phyloP scores from a whole-genome alignment of 305 asterid genomes.

The Fraxinus angustifolia region DNA sequence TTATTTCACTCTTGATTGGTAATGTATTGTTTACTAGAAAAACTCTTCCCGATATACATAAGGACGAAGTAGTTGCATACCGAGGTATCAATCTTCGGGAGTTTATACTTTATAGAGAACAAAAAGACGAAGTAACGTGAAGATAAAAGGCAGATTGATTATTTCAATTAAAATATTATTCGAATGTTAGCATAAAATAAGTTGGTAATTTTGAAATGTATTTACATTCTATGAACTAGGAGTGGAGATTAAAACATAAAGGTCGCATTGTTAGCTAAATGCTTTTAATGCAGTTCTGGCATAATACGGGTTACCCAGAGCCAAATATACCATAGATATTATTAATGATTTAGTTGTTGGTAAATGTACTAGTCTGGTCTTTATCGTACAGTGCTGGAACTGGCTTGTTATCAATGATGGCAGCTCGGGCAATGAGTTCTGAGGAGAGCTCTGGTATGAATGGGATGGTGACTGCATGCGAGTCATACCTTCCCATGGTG shows the following conservation, averaged over 20 bases:
- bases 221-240: not conserved
- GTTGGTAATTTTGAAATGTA: not conserved
- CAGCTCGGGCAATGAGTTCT: constrained; percentile 75
- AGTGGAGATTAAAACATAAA: not conserved
- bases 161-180: not conserved
- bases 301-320: not conserved
- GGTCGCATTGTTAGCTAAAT: not conserved
- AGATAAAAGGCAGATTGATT: not conserved
- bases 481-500: constrained; percentile 97
- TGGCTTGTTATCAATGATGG: constrained; percentile 91
- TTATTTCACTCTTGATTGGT: not conserved
- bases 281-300: not conserved
- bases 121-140: not conserved
- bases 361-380: not conserved
- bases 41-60: not conserved
- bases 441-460: constrained; percentile 28
- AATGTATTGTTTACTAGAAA: not conserved
- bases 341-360: not conserved
- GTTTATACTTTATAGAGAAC: not conserved
- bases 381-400: constrained; percentile 78
- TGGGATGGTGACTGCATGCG: constrained; percentile 81
- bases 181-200: not conserved
- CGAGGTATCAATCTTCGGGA: not conserved
- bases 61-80: not conserved
- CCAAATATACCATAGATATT: not conserved